phyloP scores from a whole-genome alignment of 495 filamentous ascomycete genomes.

The Daldinia childiae region DNA sequence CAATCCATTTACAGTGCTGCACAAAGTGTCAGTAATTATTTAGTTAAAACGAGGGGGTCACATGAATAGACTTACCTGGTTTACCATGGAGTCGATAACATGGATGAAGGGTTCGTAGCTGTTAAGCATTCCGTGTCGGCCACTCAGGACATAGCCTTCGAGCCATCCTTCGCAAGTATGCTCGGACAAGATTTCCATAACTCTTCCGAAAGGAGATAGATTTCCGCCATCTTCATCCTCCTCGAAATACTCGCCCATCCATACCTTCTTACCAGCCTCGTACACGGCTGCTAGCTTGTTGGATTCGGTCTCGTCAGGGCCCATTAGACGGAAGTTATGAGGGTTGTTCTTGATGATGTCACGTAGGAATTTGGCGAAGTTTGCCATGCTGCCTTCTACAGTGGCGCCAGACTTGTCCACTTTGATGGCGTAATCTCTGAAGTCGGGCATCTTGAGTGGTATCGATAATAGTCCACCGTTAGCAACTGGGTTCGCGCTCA shows the following conservation, averaged over 20 bases:
- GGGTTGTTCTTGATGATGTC: slow-evolving; percentile 69
- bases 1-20: slow-evolving; percentile 80
- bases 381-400: slow-evolving; percentile 66
- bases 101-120: slow-evolving; percentile 83
- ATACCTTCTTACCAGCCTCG: slow-evolving; percentile 76
- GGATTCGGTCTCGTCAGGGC: slow-evolving; percentile 79
- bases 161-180: slow-evolving; percentile 82
- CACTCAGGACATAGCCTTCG: slow-evolving; percentile 76
- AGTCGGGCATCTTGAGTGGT: slow-evolving; percentile 71
- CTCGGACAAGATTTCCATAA: slow-evolving; percentile 82
- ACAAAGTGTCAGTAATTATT: slow-evolving; percentile 23
- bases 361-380: slow-evolving; percentile 70
- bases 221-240: slow-evolving; percentile 77
- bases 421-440: slow-evolving; percentile 66
- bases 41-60: neutral
- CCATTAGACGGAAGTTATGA: slow-evolving; percentile 74
- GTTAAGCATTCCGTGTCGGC: slow-evolving; percentile 76
- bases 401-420: slow-evolving; percentile 64
- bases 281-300: slow-evolving; percentile 77
- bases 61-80: slow-evolving; percentile 54
- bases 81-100: slow-evolving; percentile 82
- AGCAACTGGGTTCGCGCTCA: slow-evolving; percentile 76
- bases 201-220: slow-evolving; percentile 67
- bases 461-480: slow-evolving; percentile 72
- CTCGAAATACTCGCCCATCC: slow-evolving; percentile 78